Evolutionary conservation across 2,329 filamentous ascomycete genomes (phyloP).

Genomic region (Fusarium sarcochroum): DNA sequence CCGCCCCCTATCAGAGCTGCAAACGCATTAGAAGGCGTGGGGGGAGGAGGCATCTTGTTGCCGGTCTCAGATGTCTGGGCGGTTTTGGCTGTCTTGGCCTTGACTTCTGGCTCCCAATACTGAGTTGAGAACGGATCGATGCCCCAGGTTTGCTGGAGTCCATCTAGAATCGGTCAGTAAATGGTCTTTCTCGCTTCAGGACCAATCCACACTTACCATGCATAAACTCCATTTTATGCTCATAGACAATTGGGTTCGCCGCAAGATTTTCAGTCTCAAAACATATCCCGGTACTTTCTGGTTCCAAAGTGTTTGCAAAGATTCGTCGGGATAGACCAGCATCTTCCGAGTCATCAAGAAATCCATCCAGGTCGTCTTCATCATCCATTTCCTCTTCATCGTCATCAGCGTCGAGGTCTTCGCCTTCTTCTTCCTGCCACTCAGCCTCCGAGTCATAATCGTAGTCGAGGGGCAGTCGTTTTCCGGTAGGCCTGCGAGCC

Average conservation of each 20-base stretch:
- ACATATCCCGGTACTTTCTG: slow-evolving; percentile 83
- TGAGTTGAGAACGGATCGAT: slow-evolving; percentile 88
- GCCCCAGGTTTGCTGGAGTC: slow-evolving; percentile 62
- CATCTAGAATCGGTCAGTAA: slow-evolving; percentile 54
- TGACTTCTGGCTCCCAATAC: slow-evolving; percentile 77
- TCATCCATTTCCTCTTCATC: slow-evolving; percentile 79
- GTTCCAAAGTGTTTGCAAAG: slow-evolving; percentile 79
- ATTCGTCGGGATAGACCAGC: slow-evolving; percentile 66
- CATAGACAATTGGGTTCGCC: slow-evolving; percentile 65
- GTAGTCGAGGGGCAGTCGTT: slow-evolving; percentile 78
- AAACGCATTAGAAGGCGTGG: slow-evolving; percentile 55
- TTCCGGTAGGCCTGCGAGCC: slow-evolving; percentile 67
- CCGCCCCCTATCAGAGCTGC: slow-evolving; percentile 49
- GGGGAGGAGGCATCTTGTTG: slow-evolving; percentile 53
- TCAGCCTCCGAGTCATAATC: slow-evolving; percentile 90
- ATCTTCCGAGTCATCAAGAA: slow-evolving; percentile 90
- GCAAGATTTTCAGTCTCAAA: slow-evolving; percentile 76
- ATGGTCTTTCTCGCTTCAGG: not conserved
- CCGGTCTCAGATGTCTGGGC: slow-evolving; percentile 26
- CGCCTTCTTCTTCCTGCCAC: slow-evolving; percentile 83
- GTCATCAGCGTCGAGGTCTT: slow-evolving; percentile 77
- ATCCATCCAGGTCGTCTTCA: slow-evolving; percentile 89
- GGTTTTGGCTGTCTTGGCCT: slow-evolving; percentile 43
- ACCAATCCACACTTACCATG: slow-evolving; percentile 66
- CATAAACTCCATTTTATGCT: slow-evolving; percentile 82